Evolutionary conservation across 192 early-diverging fungal genomes (phyloP), one percentile per base, ranked within the genome.

Genomic region (Coemansia sp.): DNA sequence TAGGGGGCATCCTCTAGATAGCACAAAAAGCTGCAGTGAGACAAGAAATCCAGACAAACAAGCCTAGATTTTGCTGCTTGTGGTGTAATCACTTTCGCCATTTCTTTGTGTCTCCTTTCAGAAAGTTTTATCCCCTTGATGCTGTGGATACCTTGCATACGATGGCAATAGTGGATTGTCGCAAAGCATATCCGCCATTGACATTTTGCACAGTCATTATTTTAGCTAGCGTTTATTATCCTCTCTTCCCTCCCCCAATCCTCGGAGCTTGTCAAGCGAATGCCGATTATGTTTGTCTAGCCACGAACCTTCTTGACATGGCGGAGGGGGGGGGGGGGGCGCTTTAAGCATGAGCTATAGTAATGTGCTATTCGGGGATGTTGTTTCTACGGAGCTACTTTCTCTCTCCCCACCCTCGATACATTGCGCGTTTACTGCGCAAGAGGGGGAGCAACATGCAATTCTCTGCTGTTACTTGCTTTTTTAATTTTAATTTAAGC

Each of bases 401-500:
- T 16, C 23, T 8, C 51, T 16, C 24, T 10, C 23, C 10, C 23
- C 51, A 9, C 51, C 9, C 24, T 23, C 51, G 9, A 30, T 53
- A 53, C 24, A 26, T 26, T 26, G 51, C 24, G 23, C 7, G 9
- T 26, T 53, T 53, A 26, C 24, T 53, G 16, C 44, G 18, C 44
- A 46, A 18, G 18, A 46, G 39, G 39, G n/a, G 39, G 39, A 41
- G 44, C 44, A 46, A 46, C 5, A 5, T 46, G 6, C 26, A 33
- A 26, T 55, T 63, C 62, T 0, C 55, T 62, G n/a, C n/a, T n/a
- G 52, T 16, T 20, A 30, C 30, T 51, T 34, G 33, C 24, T 49
- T 67, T 48, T 63, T 67, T 34, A 1, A 41, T 14, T 34, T 57
- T 23, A 7, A 20, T n/a, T 51, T 30, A 55, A 33, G 21, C 52